Evolutionary conservation across 176 grass and related monocot species (phyloP), one percentile per base, ranked within the genome.

Genomic region (Lolium perenne): DNA sequence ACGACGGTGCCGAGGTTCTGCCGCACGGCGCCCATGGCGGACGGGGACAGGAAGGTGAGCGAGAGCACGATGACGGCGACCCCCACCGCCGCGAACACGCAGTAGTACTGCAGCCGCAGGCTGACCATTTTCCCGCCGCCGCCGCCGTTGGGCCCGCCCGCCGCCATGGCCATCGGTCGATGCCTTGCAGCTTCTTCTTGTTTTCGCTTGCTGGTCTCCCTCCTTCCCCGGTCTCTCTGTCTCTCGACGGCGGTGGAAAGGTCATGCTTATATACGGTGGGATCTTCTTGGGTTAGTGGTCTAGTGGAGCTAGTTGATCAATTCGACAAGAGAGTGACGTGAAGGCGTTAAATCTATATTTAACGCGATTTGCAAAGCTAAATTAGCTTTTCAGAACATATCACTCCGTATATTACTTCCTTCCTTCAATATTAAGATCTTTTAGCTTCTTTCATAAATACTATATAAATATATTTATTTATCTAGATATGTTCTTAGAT

Each of bases 21-120:
- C 62, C 72, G 82, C 38, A 85, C 90, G n/a, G 82, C 82, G 16
- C 80, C 86, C 77, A 85, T 84, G 77, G 86, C 72, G 5, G 82
- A 65, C 43, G 90, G 86, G 35, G 90, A 88, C 54, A 82, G 67
- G 78, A 88, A 72, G 8, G 71, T n/a, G 10, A 91, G 55, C 45
- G 90, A 91, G 53, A 88, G 85, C 77, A 88, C 90, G 77, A 85
- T 84, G 4, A 88, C 82, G 22, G 23, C 46, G 22, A 84, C 86
- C 77, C 60, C 82, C 63, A 48, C 90, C 14, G 86, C 90, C 54
- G 82, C 86, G 53, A 91, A 64, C 45, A 91, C 78, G 86, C 86
- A 88, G 82, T 78, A 91, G 86, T 91, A 88, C 90, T 85, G 90
- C 82, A 71, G 21, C n/a, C 86, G 86, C 78, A 91, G 78, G 78